These are phyloP conservation scores for Debaryomycetaceae sp. DNA, from an alignment of 1,139 yeast species.

Conservation along the genomic window DNA sequence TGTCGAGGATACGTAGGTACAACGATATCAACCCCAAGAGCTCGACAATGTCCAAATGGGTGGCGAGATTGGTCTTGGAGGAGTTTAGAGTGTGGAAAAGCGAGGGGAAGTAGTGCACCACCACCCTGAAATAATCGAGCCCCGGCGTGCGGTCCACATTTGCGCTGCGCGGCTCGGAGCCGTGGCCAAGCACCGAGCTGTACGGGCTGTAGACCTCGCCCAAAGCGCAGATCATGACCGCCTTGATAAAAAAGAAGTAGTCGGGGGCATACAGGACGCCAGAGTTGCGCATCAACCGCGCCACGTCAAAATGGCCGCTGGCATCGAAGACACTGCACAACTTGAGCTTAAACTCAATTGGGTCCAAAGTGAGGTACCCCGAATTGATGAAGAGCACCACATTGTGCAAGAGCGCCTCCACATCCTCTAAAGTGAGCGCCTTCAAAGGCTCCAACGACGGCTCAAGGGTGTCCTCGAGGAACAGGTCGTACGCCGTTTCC, in stretches of 20 bases:
- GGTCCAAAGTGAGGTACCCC: slow-evolving; percentile 24
- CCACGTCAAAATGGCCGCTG: slow-evolving; percentile 10
- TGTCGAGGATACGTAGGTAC: slow-evolving; percentile 24
- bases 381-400: slow-evolving; percentile 20
- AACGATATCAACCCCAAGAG: slow-evolving; percentile 21
- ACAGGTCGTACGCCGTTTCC: slow-evolving; percentile 19
- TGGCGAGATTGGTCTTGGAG: neutral
- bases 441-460: slow-evolving; percentile 3
- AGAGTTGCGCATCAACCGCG: neutral
- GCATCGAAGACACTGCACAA: slow-evolving; percentile 14
- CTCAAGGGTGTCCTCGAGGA: slow-evolving; percentile 5
- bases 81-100: slow-evolving; percentile 6
- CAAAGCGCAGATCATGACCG: slow-evolving; percentile 19
- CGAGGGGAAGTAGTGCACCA: slow-evolving; percentile 20
- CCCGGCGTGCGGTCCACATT: slow-evolving; percentile 17
- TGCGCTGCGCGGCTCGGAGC: no score
- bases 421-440: slow-evolving; percentile 3
- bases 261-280: slow-evolving; percentile 6
- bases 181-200: slow-evolving; percentile 9
- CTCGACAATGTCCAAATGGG: slow-evolving; percentile 21
- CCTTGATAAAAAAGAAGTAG: slow-evolving; percentile 18
- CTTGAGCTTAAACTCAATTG: slow-evolving; percentile 15
- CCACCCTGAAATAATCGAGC: slow-evolving; percentile 18
- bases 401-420: slow-evolving; percentile 11
- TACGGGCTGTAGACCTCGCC: slow-evolving; percentile 19